These are phyloP conservation scores for Candida tammaniensis DNA, from an alignment of 805 yeast genomes.

Conservation along the genomic window DNA sequence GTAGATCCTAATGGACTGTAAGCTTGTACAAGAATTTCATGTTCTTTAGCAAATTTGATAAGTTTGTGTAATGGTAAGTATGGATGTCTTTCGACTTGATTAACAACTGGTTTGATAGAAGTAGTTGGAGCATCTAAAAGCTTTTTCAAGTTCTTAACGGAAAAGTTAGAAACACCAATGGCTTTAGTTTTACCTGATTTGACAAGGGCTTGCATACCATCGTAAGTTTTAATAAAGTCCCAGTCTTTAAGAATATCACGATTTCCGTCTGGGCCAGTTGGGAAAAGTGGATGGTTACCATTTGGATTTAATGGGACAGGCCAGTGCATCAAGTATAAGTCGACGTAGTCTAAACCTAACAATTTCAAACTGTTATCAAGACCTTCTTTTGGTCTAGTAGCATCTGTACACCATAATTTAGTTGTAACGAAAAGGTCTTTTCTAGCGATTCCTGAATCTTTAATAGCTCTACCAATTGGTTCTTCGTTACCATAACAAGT, in stretches of 20 bases:
- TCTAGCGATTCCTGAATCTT: slow-evolving; percentile 60
- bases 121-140: slow-evolving; percentile 30
- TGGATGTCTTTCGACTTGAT: slow-evolving; percentile 35
- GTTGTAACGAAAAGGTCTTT: slow-evolving; percentile 68
- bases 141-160: slow-evolving; percentile 40
- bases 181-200: slow-evolving; percentile 55
- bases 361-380: slow-evolving; percentile 57
- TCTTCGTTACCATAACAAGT: slow-evolving; percentile 65
- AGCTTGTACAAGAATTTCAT: slow-evolving; percentile 65
- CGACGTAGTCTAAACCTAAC: slow-evolving; percentile 72
- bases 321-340: slow-evolving; percentile 81
- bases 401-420: slow-evolving; percentile 59
- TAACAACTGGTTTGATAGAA: slow-evolving; percentile 29
- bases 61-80: slow-evolving; percentile 63
- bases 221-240: slow-evolving; percentile 53
- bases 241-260: slow-evolving; percentile 32
- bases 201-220: slow-evolving; percentile 54
- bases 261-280: slow-evolving; percentile 33
- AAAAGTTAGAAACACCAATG: slow-evolving; percentile 77
- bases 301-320: slow-evolving; percentile 50
- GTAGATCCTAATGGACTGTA: slow-evolving; percentile 74
- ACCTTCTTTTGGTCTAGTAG: slow-evolving; percentile 50
- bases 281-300: slow-evolving; percentile 30
- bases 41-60: slow-evolving; percentile 49
- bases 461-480: slow-evolving; percentile 55